Base-by-base conservation (phyloP, 2,329 filamentous ascomycete genomes). In the Ophiobolus disseminans region DNA sequence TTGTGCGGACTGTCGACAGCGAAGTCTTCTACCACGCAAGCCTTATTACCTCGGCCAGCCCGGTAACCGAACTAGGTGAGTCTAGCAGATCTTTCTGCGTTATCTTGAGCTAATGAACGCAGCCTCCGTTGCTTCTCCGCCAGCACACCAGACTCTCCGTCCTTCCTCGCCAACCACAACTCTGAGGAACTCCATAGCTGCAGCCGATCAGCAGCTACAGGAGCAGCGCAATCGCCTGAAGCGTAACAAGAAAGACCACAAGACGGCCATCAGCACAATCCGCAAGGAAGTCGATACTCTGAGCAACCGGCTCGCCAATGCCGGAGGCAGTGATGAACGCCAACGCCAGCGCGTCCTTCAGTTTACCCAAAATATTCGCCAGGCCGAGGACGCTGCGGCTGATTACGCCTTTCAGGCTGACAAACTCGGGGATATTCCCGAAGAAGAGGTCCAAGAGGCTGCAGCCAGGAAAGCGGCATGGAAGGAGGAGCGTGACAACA, bases 151-250 rank as follows among this genome's bases (percentile, higher is more conserved):
- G 48, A 82, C 83, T 14, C 80, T 88, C 25, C 85, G 87, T 39
- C 88, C 89, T 20, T 87, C 89, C 54, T 92, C 89, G 10, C 89
- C 89, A 2, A 86, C 85, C 8, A 90, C 88, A 8, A 92, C 89
- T 2, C 79, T 93, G 30, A 86, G 85, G 69, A 89, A 88, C 22
- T 91, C 89, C 2, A 90, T 92, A 60, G 84, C 84, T 37, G 84
- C 86, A 9, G 84, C 87, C 39, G 87, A 91, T 65, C 79, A 82
- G 48, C 89, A 87, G 69, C 78, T 91, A 23, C 78, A 82, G 19
- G 88, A 91, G 53, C 85, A 88, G 63, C 86, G 85, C 60, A 80
- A 82, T 50, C 83, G 84, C 42, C 81, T 90, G 60, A 90, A 89
- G 75, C 82, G 83, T 26, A 80, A 83, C 52, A 86, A 88, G 53